Conservation (phyloP, 1,284 basidiomycete species). For the Apiotrichum siamense region DNA sequence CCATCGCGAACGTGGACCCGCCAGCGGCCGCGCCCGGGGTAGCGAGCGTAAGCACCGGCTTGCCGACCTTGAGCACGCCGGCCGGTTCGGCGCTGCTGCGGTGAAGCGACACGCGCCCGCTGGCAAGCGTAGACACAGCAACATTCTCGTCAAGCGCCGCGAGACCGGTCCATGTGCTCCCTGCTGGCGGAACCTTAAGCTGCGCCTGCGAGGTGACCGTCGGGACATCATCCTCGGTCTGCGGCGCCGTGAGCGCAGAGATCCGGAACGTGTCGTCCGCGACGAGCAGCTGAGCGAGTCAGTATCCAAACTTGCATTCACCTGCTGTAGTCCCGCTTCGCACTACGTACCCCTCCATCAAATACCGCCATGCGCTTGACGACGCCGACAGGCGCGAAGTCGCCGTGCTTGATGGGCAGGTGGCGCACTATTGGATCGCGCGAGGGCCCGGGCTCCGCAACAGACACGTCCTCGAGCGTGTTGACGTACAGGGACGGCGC, state of each 20-base stretch:
- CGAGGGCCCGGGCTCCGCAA: constrained; percentile 27
- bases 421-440: constrained; percentile 39
- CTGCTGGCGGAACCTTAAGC: constrained; percentile 7
- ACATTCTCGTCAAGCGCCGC: constrained; percentile 17
- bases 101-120: constrained; percentile 32
- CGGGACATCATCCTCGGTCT: constrained; percentile 15
- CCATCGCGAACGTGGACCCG: constrained; percentile 61
- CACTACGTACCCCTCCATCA: constrained; percentile 12
- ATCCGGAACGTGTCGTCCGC: constrained; percentile 39
- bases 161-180: constrained; percentile 15
- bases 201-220: constrained; percentile 8
- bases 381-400: constrained; percentile 27
- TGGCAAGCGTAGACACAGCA: constrained; percentile 37
- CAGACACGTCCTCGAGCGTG: constrained; percentile 40
- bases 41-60: constrained; percentile 45
- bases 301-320: background rate
- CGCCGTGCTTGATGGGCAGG: constrained; percentile 37
- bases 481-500: constrained; percentile 42
- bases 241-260: constrained; percentile 23
- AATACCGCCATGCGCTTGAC: constrained; percentile 30
- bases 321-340: too few relatives aligned
- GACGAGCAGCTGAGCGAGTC: constrained; percentile 22
- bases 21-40: constrained; percentile 46
- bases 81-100: background rate
- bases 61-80: constrained; percentile 9